Percentiles rank a stretch among this genome's conserved stretches.
These are phyloP conservation scores for Aspergillus olivimuriae DNA, from an alignment of 495 filamentous ascomycete species.

Conservation along the genomic window DNA sequence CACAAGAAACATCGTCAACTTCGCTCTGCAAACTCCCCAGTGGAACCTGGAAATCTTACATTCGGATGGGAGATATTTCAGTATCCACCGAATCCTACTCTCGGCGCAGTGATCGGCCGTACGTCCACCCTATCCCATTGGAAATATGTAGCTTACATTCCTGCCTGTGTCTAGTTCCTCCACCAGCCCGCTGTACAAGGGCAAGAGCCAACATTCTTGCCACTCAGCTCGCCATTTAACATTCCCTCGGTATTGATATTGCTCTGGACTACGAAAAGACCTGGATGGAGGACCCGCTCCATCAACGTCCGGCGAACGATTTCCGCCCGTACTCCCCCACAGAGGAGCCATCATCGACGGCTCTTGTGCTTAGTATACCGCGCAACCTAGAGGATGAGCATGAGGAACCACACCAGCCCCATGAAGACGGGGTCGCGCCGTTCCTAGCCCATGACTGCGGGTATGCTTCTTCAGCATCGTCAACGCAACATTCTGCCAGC, in stretches of 20 bases:
- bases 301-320: background rate
- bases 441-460: constrained; percentile 22
- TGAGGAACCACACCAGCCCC: constrained; percentile 11
- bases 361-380: background rate
- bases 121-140: background rate
- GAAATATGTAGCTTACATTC: constrained; percentile 1
- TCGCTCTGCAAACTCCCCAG: background rate
- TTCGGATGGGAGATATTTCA: background rate
- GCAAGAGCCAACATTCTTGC: constrained; percentile 4
- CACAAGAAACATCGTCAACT: background rate
- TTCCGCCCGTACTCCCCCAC: background rate
- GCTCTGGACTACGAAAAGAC: too few species aligned
- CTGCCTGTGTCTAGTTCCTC: background rate
- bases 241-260: background rate
- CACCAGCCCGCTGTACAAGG: background rate
- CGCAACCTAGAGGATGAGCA: background rate
- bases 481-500: constrained; percentile 25
- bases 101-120: background rate
- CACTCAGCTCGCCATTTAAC: background rate
- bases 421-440: constrained; percentile 9
- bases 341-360: background rate
- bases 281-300: background rate
- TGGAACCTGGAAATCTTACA: too few species aligned
- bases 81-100: background rate
- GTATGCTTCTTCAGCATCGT: constrained; percentile 34